Evolutionary conservation across 345 rosid genomes (phyloP).

Genomic region (Turnera subulata): DNA sequence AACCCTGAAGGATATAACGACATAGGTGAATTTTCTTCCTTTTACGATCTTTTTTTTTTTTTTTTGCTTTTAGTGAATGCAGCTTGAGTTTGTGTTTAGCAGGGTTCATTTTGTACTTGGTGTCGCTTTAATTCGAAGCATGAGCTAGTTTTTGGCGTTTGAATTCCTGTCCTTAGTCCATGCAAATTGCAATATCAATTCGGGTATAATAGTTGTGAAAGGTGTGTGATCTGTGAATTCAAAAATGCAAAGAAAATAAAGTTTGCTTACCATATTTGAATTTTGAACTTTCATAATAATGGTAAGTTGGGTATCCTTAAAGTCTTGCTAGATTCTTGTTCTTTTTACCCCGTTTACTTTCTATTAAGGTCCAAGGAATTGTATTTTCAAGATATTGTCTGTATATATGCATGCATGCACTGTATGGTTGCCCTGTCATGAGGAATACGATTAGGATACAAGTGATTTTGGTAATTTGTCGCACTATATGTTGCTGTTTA

Average conservation of each 20-base stretch:
- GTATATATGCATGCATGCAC: too few relatives aligned
- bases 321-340: too few relatives aligned
- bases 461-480: too few relatives aligned
- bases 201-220: constrained; percentile 10
- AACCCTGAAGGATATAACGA: constrained; percentile 37
- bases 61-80: background rate
- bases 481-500: too few relatives aligned
- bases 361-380: too few relatives aligned
- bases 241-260: background rate
- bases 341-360: too few relatives aligned
- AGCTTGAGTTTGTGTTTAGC: constrained; percentile 1
- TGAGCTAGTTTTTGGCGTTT: constrained; percentile 5
- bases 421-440: too few relatives aligned
- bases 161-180: background rate
- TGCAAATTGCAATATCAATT: background rate
- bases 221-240: constrained; percentile 3
- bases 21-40: constrained; percentile 26
- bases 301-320: too few relatives aligned
- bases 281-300: too few relatives aligned
- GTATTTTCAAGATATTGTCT: too few relatives aligned
- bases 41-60: background rate
- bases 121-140: background rate
- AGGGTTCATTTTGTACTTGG: background rate
- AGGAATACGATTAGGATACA: too few relatives aligned
- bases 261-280: too few relatives aligned